Evolutionary conservation across 805 yeast species (phyloP), one percentile per base, ranked within the genome.

Genomic region (Kazachstania martiniae): DNA sequence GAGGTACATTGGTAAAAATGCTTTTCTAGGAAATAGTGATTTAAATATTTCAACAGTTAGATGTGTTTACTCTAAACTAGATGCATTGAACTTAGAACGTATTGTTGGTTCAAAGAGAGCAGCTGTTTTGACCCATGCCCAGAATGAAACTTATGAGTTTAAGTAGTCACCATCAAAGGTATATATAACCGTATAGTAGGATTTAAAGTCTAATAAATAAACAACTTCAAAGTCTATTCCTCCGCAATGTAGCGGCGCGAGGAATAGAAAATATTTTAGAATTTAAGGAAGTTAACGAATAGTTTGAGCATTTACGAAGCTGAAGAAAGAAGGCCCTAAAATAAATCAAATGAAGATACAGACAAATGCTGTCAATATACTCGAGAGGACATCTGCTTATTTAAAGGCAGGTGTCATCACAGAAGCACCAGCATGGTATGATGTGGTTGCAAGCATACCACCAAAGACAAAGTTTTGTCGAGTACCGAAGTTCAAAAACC

Each of bases 401-500:
- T 60, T 89, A 41, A 66, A 66, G 45, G 69, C 82, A 0, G 89
- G 93, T 2, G 62, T 78, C n/a, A 65, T 85, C 29, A 64, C 58
- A 21, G 59, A 68, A 21, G 78, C 80, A 48, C 98, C 98, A 2
- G 77, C 77, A 1, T 91, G 97, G 98, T 85, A 69, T 58, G 75
- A 77, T 41, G 89, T 82, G 5, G 85, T 91, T 12, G 82, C 83
- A 4, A 67, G 76, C 18, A 68, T 78, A 44, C 96, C 96, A 25
- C 97, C 97, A 22, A 63, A 70, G 26, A 68, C 69, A 38, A 73
- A 74, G 43, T 68, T 77, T 43, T 43, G 44, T 12, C 42, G 61
- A 12, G 49, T 44, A 15, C 59, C 61, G 14, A 46, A 37, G 15
- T 37, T 51, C 4, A 29, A 33, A 19, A 43, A 51, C 31, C 59